Percentiles rank a stretch among this genome's conserved stretches.
Evolutionary conservation across 2,329 filamentous ascomycete species (phyloP).

Genomic region (Fusarium sororula): DNA sequence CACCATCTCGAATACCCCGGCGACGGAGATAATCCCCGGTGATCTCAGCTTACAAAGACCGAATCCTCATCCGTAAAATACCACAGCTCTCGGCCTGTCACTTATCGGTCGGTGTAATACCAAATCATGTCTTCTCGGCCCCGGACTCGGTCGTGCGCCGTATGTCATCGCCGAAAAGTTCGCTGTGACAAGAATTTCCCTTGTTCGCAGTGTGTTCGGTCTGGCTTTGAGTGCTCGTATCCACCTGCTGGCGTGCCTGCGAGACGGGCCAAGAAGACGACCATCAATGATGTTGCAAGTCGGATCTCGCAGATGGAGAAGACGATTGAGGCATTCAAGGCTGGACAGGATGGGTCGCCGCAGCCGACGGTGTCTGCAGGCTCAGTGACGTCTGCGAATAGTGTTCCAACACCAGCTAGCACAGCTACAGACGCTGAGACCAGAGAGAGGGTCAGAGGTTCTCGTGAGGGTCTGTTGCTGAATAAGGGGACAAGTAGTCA

Average conservation of each 20-base stretch:
- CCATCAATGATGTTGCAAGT: constrained; percentile 47
- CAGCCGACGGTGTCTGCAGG: background rate
- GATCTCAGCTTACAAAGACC: background rate
- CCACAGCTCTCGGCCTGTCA: background rate
- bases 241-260: constrained; percentile 38
- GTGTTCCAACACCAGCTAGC: background rate
- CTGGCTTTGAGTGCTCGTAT: constrained; percentile 44
- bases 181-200: constrained; percentile 78
- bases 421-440: background rate
- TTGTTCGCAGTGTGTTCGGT: constrained; percentile 73
- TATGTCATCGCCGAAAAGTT: constrained; percentile 66
- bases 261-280: constrained; percentile 43
- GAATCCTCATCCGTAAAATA: background rate
- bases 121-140: constrained; percentile 18
- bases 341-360: background rate
- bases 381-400: background rate
- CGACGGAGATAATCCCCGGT: background rate
- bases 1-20: constrained; percentile 5
- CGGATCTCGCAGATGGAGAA: constrained; percentile 49
- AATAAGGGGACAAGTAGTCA: constrained; percentile 47
- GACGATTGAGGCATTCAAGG: constrained; percentile 32
- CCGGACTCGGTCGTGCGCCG: constrained; percentile 48
- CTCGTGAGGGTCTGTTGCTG: constrained; percentile 40
- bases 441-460: background rate
- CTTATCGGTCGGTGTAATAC: background rate